Percentiles rank a stretch among this genome's conserved stretches.
phyloP scores from a whole-genome alignment of 768 basidiomycete genomes.

The Podaxis carcinomalis region DNA sequence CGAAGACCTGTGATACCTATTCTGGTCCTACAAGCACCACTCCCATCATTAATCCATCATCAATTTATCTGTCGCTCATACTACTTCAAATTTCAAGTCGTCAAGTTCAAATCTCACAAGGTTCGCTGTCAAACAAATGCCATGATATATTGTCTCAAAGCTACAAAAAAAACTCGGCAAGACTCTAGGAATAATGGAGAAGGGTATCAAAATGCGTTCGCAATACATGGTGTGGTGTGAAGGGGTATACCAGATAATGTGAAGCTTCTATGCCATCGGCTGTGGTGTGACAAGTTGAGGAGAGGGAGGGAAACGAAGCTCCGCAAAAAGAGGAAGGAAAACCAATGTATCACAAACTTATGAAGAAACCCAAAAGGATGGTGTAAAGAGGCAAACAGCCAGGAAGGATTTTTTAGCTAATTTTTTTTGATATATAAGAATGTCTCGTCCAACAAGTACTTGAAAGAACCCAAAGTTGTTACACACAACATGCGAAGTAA shows the following conservation, averaged over 20 bases:
- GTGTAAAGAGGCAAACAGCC: not conserved
- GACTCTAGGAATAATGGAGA: not conserved
- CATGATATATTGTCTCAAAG: not conserved
- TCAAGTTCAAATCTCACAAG: not conserved
- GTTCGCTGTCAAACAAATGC: not conserved
- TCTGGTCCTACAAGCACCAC: not conserved
- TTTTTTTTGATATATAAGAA: not conserved
- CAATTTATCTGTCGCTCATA: no score
- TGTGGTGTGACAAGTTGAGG: not conserved
- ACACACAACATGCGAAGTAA: slow-evolving; percentile 12
- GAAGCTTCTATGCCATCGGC: not conserved
- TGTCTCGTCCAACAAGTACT: slow-evolving; percentile 14
- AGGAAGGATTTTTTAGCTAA: not conserved
- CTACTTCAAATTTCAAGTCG: not conserved
- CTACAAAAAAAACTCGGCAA: not conserved
- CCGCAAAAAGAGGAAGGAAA: not conserved
- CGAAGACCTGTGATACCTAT: not conserved
- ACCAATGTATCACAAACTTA: not conserved
- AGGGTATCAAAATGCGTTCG: not conserved
- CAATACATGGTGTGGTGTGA: not conserved
- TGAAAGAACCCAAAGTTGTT: slow-evolving; percentile 8
- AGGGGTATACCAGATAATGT: not conserved
- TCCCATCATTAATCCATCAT: not conserved
- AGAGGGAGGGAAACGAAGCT: not conserved
- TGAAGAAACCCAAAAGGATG: not conserved